These are phyloP conservation scores for Coccinonectria pachysandricola DNA, from an alignment of 2,329 filamentous ascomycete genomes.

Conservation along the genomic window DNA sequence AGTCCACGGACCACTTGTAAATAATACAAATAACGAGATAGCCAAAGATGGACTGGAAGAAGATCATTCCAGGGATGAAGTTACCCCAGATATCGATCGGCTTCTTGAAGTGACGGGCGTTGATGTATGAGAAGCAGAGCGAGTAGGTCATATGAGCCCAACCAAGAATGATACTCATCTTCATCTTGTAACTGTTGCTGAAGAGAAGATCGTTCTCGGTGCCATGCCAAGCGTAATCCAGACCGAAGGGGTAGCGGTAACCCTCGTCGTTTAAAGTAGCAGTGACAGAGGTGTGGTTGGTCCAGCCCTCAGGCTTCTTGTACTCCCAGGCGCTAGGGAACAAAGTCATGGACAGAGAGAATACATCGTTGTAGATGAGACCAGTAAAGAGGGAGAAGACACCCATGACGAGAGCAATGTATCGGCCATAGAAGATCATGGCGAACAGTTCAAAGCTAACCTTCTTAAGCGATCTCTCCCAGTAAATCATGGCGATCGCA, in stretches of 20 bases:
- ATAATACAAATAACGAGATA: slow-evolving; percentile 90
- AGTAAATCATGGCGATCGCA: slow-evolving; percentile 89
- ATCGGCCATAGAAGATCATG: slow-evolving; percentile 98
- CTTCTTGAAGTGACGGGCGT: slow-evolving; percentile 88
- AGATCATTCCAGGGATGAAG: slow-evolving; percentile 96
- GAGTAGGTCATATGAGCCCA: slow-evolving; percentile 99
- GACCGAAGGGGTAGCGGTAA: slow-evolving; percentile 88
- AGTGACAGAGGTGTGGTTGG: slow-evolving; percentile 51
- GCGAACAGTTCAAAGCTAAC: slow-evolving; percentile 86
- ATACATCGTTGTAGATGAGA: slow-evolving; percentile 94
- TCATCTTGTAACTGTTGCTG: slow-evolving; percentile 99
- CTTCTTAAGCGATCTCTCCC: slow-evolving; percentile 88
- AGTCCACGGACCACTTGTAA: slow-evolving; percentile 95
- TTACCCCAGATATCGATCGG: slow-evolving; percentile 96
- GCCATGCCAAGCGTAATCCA: slow-evolving; percentile 95
- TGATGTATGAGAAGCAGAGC: slow-evolving; percentile 83
- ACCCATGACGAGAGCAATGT: slow-evolving; percentile 98
- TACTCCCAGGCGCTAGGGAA: slow-evolving; percentile 89
- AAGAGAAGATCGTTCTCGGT: slow-evolving; percentile 93
- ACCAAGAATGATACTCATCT: slow-evolving; percentile 93
- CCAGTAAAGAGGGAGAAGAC: slow-evolving; percentile 95
- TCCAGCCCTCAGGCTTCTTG: slow-evolving; percentile 55
- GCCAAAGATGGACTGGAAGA: slow-evolving; percentile 98
- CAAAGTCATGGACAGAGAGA: slow-evolving; percentile 84
- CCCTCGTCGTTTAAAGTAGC: slow-evolving; percentile 55